phyloP scores from a whole-genome alignment of 2,329 filamentous ascomycete species.

The Claviceps digitariae region DNA sequence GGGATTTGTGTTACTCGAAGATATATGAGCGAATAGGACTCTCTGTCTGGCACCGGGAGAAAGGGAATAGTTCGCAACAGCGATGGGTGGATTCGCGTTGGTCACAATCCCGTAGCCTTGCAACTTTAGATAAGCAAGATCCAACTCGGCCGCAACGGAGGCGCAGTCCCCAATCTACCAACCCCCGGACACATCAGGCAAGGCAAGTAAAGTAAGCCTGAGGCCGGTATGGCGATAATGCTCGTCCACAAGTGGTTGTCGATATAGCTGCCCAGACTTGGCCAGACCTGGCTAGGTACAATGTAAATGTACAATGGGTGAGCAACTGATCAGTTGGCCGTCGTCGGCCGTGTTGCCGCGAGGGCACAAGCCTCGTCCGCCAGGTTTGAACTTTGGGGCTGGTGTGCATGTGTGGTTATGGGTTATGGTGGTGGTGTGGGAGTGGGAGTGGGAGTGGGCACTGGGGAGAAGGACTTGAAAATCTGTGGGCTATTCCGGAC shows the following conservation, averaged over 20 bases:
- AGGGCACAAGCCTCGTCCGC: neutral
- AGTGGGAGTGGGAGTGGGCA: neutral
- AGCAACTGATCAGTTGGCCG: neutral
- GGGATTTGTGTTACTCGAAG: neutral
- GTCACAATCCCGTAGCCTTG: neutral
- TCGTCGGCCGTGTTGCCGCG: neutral
- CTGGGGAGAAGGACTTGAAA: too few relatives aligned
- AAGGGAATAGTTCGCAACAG: neutral
- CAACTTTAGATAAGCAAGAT: neutral
- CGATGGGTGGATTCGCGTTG: neutral
- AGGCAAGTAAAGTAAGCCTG: too few relatives aligned
- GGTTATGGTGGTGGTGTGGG: neutral
- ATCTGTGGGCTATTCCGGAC: too few relatives aligned
- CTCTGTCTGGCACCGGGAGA: neutral
- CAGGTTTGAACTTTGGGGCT: neutral
- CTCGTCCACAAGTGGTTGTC: neutral
- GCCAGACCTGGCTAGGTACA: neutral
- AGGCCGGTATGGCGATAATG: neutral
- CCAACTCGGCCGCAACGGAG: neutral
- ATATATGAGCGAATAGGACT: neutral
- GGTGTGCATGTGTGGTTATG: neutral
- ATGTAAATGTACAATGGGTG: neutral
- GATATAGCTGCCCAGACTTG: neutral
- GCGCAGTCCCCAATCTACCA: neutral
- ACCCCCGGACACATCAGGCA: neutral